Percentiles rank a stretch among this genome's conserved stretches.
These are phyloP conservation scores for Dunaliella primolecta DNA, from an alignment of 139 green algal species.

Conservation along the genomic window DNA sequence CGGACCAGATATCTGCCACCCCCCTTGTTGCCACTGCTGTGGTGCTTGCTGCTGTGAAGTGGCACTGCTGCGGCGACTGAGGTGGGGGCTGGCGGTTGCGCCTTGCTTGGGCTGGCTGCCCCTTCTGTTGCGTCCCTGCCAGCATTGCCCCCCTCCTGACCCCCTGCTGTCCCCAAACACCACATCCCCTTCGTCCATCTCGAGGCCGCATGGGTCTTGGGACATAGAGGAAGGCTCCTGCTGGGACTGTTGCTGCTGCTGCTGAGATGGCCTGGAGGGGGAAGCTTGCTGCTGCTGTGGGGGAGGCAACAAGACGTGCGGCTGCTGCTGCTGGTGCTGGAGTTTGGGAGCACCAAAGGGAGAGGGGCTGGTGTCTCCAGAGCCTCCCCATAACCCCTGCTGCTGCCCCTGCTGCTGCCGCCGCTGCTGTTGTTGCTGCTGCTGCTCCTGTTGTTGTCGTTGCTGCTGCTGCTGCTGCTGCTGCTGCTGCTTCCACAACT, in stretches of 20 bases:
- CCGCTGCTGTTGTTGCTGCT: background rate
- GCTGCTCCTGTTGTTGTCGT: background rate
- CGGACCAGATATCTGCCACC: background rate
- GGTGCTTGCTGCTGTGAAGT: too few relatives aligned
- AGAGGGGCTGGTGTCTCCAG: background rate
- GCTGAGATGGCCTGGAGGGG: background rate
- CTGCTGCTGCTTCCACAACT: background rate
- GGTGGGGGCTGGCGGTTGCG: too few relatives aligned
- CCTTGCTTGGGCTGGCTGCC: too few relatives aligned
- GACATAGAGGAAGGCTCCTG: background rate
- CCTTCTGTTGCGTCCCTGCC: too few relatives aligned
- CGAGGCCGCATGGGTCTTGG: background rate
- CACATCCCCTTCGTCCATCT: background rate
- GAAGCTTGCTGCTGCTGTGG: background rate
- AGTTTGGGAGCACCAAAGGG: background rate
- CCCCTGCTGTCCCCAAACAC: background rate
- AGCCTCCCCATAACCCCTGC: background rate
- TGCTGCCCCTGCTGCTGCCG: background rate
- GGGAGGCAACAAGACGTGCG: background rate
- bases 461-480: constrained; percentile 6
- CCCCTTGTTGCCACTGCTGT: background rate
- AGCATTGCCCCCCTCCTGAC: too few relatives aligned
- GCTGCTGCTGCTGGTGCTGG: background rate
- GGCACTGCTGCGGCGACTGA: too few relatives aligned
- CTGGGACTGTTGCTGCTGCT: background rate